Conservation (phyloP, 257 asterid genomes). For the Nyctanthes arbortristis region DNA sequence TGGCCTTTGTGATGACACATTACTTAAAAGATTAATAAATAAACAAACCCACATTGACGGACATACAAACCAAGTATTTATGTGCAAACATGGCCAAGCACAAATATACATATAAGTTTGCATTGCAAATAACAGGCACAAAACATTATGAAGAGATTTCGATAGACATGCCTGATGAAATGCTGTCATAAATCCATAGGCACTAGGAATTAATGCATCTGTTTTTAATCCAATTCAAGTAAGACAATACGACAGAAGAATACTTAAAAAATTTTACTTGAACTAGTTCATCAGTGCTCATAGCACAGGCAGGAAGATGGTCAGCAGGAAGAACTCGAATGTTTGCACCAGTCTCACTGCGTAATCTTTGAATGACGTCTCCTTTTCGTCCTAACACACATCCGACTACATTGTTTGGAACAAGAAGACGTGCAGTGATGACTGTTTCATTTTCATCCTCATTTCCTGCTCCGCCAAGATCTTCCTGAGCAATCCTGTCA, state of each 20-base stretch:
- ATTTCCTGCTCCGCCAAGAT: conserved; percentile 42
- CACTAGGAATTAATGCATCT: neutral
- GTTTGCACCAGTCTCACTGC: conserved; percentile 79
- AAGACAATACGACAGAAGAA: conserved; percentile 23
- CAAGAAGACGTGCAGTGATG: conserved; percentile 72
- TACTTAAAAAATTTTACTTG: conserved; percentile 47
- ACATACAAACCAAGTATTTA: no score
- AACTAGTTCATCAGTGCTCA: conserved; percentile 65
- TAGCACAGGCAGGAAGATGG: conserved; percentile 64
- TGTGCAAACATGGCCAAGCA: no score
- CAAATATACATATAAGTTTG: no score
- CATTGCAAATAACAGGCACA: neutral
- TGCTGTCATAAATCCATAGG: conserved; percentile 14
- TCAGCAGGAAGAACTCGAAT: conserved; percentile 74
- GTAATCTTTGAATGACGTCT: conserved; percentile 81
- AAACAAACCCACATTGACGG: neutral
- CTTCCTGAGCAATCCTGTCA: conserved; percentile 70
- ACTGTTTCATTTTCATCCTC: conserved; percentile 41
- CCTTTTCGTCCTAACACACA: conserved; percentile 79
- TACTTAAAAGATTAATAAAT: neutral
- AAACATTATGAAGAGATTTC: conserved; percentile 5
- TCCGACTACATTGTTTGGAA: conserved; percentile 63
- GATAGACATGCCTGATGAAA: conserved; percentile 10
- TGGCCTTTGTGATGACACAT: neutral
- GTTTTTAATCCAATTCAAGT: neutral